Evolutionary conservation across 2,329 filamentous ascomycete genomes (phyloP).

Genomic region (Cytospora chrysosperma): DNA sequence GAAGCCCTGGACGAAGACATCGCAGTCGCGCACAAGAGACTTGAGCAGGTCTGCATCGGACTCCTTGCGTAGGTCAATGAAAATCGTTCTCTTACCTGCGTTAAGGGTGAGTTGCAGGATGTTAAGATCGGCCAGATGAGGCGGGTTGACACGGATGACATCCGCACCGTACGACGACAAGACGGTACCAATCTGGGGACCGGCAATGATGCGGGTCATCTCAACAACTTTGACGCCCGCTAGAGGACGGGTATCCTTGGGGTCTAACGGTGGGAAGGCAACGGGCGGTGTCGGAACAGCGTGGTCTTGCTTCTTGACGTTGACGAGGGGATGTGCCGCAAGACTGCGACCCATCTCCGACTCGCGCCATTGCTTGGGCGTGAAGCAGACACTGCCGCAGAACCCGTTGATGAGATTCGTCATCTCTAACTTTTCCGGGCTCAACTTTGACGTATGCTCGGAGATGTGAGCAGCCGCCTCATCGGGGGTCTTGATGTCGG

Average conservation of each 20-base stretch:
- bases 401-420: slow-evolving; percentile 41
- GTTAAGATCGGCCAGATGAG: slow-evolving; percentile 42
- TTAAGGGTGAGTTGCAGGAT: slow-evolving; percentile 42
- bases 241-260: slow-evolving; percentile 37
- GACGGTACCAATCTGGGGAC: slow-evolving; percentile 43
- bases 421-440: slow-evolving; percentile 42
- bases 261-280: slow-evolving; percentile 33
- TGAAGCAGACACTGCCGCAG: slow-evolving; percentile 45
- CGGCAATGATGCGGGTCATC: slow-evolving; percentile 48
- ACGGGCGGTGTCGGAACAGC: slow-evolving; percentile 35
- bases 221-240: slow-evolving; percentile 51
- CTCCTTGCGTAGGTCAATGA: slow-evolving; percentile 42
- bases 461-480: slow-evolving; percentile 36
- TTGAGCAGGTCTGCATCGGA: slow-evolving; percentile 26
- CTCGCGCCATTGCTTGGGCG: slow-evolving; percentile 42
- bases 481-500: slow-evolving; percentile 27
- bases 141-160: slow-evolving; percentile 45
- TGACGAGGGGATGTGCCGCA: slow-evolving; percentile 42
- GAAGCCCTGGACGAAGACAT: slow-evolving; percentile 56
- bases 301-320: slow-evolving; percentile 37
- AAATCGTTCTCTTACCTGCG: slow-evolving; percentile 46
- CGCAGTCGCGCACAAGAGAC: slow-evolving; percentile 44
- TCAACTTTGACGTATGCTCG: slow-evolving; percentile 34
- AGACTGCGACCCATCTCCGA: slow-evolving; percentile 44
- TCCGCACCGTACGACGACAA: slow-evolving; percentile 46